Conservation (phyloP, 116 monocot genomes). For the Iris pallida region DNA sequence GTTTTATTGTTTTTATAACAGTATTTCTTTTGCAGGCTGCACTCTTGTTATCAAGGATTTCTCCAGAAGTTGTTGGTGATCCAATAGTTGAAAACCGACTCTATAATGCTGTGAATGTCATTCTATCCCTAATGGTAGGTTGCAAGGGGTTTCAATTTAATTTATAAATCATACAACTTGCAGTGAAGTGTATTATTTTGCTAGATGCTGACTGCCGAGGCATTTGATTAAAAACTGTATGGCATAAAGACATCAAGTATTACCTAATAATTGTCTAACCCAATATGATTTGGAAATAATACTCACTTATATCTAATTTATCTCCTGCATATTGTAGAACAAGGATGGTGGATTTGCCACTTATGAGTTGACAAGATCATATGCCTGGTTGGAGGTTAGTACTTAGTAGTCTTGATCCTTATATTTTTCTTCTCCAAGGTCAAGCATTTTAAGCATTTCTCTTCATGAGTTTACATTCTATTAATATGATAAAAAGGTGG, state of each 20-base stretch:
- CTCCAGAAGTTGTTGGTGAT: slow-evolving; percentile 30
- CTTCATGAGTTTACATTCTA: no score
- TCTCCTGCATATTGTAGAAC: slow-evolving; percentile 19
- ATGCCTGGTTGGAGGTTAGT: slow-evolving; percentile 42
- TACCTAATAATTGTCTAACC: no score
- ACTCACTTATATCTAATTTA: no score
- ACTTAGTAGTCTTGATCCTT: neutral
- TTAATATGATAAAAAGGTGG: no score
- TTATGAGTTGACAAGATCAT: slow-evolving; percentile 37
- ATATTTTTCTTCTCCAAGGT: no score
- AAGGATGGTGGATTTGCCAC: slow-evolving; percentile 47
- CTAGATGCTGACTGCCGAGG: no score
- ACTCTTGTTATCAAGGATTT: slow-evolving; percentile 28
- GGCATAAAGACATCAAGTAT: no score
- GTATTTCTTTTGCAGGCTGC: slow-evolving; percentile 18
- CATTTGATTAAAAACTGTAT: no score
- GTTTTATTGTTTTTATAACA: no score
- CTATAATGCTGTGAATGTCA: slow-evolving; percentile 38
- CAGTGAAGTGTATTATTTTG: neutral
- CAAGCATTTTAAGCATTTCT: no score
- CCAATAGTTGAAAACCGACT: slow-evolving; percentile 12
- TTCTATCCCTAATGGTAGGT: slow-evolving; percentile 29
- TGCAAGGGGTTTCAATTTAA: neutral
- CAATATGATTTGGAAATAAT: no score
- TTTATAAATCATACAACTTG: neutral